Evolutionary conservation across 2,329 filamentous ascomycete genomes (phyloP).

Genomic region (Claviceps pusilla): DNA sequence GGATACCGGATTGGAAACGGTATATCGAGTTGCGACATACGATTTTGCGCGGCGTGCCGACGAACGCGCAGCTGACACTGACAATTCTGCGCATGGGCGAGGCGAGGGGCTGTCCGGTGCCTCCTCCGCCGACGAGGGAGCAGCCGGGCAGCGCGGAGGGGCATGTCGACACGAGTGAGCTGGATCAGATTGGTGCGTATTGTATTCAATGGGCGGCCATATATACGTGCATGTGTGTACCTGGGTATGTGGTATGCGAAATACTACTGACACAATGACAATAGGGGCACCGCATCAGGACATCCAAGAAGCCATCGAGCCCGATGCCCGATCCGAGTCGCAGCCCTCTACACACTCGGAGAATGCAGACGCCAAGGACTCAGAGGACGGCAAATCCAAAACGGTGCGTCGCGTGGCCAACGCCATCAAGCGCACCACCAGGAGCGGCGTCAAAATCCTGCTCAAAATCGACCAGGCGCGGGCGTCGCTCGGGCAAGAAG

Average conservation of each 20-base stretch:
- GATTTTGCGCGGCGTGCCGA: slow-evolving; percentile 66
- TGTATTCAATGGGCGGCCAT: neutral
- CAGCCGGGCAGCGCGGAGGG: slow-evolving; percentile 22
- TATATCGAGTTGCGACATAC: slow-evolving; percentile 60
- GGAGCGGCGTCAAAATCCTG: slow-evolving; percentile 56
- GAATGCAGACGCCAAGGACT: neutral
- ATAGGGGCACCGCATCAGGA: neutral
- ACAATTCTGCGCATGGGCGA: slow-evolving; percentile 73
- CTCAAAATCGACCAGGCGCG: slow-evolving; percentile 57
- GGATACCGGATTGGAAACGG: neutral
- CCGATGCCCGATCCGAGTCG: too few relatives aligned
- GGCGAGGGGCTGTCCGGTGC: slow-evolving; percentile 63
- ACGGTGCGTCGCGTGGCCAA: slow-evolving; percentile 36
- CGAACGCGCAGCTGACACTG: slow-evolving; percentile 69
- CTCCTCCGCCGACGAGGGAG: slow-evolving; percentile 33
- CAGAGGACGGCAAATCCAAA: slow-evolving; percentile 14
- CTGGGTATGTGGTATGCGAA: too few relatives aligned
- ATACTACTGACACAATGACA: neutral
- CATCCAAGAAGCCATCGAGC: neutral
- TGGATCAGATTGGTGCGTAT: slow-evolving; percentile 20
- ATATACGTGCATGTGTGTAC: too few relatives aligned
- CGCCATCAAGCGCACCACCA: slow-evolving; percentile 54
- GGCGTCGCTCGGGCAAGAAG: slow-evolving; percentile 41
- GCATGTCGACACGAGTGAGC: slow-evolving; percentile 28
- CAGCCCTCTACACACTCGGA: neutral